These are phyloP conservation scores for Didymella pomorum DNA, from an alignment of 2,329 filamentous ascomycete species.

Conservation along the genomic window DNA sequence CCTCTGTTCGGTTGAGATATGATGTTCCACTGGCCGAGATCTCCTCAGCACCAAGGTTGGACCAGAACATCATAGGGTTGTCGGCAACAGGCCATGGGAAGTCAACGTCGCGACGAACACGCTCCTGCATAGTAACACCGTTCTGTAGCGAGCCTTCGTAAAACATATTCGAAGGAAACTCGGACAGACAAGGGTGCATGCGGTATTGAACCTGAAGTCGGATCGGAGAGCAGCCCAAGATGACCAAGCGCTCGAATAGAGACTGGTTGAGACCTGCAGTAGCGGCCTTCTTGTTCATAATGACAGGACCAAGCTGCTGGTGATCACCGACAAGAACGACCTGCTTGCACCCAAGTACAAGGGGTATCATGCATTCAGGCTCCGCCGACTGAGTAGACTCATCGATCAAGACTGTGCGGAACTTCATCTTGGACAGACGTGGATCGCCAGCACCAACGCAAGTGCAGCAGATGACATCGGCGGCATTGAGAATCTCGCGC, in stretches of 20 bases:
- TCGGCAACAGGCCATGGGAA: constrained; percentile 97
- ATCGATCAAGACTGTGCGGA: constrained; percentile 96
- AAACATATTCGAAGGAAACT: constrained; percentile 99
- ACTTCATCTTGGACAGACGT: constrained; percentile 95
- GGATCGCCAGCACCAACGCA: constrained; percentile 97
- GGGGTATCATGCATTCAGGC: constrained; percentile 97
- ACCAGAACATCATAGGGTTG: constrained; percentile 99
- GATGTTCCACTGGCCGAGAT: constrained; percentile 98
- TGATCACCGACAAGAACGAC: constrained; percentile 98
- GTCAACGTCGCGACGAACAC: constrained; percentile 90
- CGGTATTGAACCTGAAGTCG: constrained; percentile 97
- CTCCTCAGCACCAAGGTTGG: constrained; percentile 95
- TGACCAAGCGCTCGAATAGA: constrained; percentile 95
- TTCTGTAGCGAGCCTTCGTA: constrained; percentile 98
- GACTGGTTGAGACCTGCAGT: constrained; percentile 98
- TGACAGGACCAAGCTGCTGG: constrained; percentile 96
- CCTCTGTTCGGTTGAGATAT: constrained; percentile 96
- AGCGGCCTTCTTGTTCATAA: constrained; percentile 99
- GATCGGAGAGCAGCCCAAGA: constrained; percentile 88
- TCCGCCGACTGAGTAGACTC: constrained; percentile 98
- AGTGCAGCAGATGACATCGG: constrained; percentile 98
- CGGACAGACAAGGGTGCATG: constrained; percentile 97
- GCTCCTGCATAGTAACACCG: constrained; percentile 87
- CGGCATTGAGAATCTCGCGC: constrained; percentile 91
- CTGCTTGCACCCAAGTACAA: constrained; percentile 97